Conservation (phyloP, 108 stramenopile genomes). For the Epipyxis sp. region DNA sequence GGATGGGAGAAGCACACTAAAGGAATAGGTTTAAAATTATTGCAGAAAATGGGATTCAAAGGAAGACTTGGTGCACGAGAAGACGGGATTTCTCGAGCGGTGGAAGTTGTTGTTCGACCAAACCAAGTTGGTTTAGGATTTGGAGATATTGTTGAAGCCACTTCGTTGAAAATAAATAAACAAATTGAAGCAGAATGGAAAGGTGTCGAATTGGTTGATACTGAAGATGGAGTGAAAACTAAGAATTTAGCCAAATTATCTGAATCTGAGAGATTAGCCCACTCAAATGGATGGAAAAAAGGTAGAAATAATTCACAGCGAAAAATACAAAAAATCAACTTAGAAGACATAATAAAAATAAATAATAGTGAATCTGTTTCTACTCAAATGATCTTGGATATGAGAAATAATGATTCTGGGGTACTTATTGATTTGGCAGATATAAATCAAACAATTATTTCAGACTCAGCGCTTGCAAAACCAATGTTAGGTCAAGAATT, state of each 20-base stretch:
- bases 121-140: conserved; percentile 76
- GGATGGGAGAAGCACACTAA: conserved; percentile 92
- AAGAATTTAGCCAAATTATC: conserved; percentile 42
- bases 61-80: conserved; percentile 74
- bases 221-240: conserved; percentile 24
- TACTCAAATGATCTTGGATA: conserved; percentile 25
- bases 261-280: conserved; percentile 60
- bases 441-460: too few species aligned
- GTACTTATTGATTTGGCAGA: too few species aligned
- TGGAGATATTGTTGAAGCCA: conserved; percentile 72
- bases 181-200: conserved; percentile 26
- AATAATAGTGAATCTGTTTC: not conserved
- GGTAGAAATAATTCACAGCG: conserved; percentile 49
- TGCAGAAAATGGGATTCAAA: conserved; percentile 82
- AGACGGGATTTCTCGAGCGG: conserved; percentile 73
- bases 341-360: not conserved
- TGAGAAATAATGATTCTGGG: not conserved
- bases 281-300: conserved; percentile 27
- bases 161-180: conserved; percentile 67
- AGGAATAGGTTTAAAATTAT: conserved; percentile 83
- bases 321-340: conserved; percentile 72
- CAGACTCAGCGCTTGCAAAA: too few species aligned
- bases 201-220: conserved; percentile 13
- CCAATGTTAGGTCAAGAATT: too few species aligned
- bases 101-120: conserved; percentile 85